phyloP scores from a whole-genome alignment of 2,329 filamentous ascomycete species.

The Penicillium sp. region DNA sequence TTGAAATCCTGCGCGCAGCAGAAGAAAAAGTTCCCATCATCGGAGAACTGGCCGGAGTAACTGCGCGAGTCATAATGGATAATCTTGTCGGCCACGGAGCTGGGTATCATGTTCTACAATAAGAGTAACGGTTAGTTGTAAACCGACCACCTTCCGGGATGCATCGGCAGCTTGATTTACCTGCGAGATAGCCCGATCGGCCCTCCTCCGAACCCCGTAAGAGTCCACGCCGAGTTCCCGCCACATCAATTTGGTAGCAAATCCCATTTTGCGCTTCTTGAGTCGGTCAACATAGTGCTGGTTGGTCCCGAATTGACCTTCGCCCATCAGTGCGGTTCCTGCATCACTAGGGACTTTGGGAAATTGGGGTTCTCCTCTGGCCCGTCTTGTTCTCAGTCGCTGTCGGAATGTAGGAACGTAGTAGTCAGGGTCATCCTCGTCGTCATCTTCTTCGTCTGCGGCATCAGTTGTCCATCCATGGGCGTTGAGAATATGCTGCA shows the following conservation, averaged over 20 bases:
- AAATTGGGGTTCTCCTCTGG: slow-evolving; percentile 51
- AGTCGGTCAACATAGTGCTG: slow-evolving; percentile 50
- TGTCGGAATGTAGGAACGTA: slow-evolving; percentile 32
- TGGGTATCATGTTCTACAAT: slow-evolving; percentile 66
- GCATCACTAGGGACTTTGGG: slow-evolving; percentile 79
- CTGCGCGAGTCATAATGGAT: slow-evolving; percentile 81
- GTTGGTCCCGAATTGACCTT: slow-evolving; percentile 71
- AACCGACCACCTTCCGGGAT: no score
- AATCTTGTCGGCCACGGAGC: slow-evolving; percentile 72
- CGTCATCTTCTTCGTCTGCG: slow-evolving; percentile 21
- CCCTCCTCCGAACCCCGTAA: slow-evolving; percentile 53
- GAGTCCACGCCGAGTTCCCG: slow-evolving; percentile 70
- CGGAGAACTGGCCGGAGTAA: slow-evolving; percentile 93
- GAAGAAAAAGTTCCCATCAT: slow-evolving; percentile 97
- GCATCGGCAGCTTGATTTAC: slow-evolving; percentile 35
- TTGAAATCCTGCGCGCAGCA: slow-evolving; percentile 86
- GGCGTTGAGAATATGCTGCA: slow-evolving; percentile 49
- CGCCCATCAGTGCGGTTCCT: slow-evolving; percentile 73
- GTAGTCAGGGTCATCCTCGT: slow-evolving; percentile 29
- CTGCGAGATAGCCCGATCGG: slow-evolving; percentile 66
- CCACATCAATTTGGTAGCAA: slow-evolving; percentile 69
- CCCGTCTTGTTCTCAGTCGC: slow-evolving; percentile 45
- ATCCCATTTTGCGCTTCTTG: slow-evolving; percentile 53
- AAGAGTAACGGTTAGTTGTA: background rate
- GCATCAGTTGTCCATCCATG: slow-evolving; percentile 24